Base-by-base conservation (phyloP, 2,329 filamentous ascomycete genomes). In the Exophiala dermatitidis region DNA sequence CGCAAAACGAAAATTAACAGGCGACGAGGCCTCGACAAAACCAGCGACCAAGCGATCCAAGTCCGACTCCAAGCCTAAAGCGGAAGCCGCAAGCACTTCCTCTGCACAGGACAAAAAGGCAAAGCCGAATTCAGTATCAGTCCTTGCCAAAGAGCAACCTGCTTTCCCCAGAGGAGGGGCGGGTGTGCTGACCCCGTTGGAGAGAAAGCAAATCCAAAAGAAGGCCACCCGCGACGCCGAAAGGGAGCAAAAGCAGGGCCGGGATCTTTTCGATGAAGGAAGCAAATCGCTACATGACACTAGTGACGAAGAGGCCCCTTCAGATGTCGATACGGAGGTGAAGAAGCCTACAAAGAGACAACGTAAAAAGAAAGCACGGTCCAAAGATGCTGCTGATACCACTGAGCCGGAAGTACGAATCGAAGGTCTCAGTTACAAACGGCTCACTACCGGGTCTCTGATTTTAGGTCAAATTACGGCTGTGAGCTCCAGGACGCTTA, bases 171-270 rank as follows among this genome's bases (percentile, higher is more conserved):
- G 93, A 77, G 93, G 93, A 52, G 94, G 93, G 41, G 91, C 83
- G 49, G 94, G 88, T 66, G 78, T 95, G 48, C 74, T 98, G 67
- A 96, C 93, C 1, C 90, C 93, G 19, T 76, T 98, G 48, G 93
- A 98, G 69, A 87, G 94, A 68, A 96, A 95, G 73, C 89, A 97
- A 71, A 97, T 98, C 59, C 86, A 93, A 65, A 85, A 94, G 54
- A 86, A 97, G 71, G 93, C 93, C 43, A 93, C 87, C 66, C 84
- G 86, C 63, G 93, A 98, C 75, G 93, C 90, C 38, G 75, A 94
- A 37, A 93, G 91, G 67, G 93, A 97, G 71, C 85, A 94, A 63
- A 81, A 80, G 33, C 38, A 42, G 8, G n/a, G 47, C 6, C 31
- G 49, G 7, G 58, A 62, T 33, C 48, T 63, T 3, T 62, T 62